Percentiles rank a stretch among this genome's conserved stretches.
Conservation (phyloP, 148 eudicot species). For the Nepenthes gracilis region DNA sequence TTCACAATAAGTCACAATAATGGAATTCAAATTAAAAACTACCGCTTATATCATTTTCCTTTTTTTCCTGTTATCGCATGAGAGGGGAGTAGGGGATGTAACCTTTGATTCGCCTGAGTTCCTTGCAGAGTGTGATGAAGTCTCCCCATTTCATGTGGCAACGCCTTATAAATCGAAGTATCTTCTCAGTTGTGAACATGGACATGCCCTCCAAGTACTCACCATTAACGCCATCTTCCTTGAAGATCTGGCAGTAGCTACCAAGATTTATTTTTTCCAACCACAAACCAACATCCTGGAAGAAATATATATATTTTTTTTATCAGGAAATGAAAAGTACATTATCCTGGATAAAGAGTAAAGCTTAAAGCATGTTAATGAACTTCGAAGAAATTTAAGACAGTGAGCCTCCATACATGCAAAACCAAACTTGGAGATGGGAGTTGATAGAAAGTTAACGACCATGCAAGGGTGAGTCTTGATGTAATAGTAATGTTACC, state of each 20-base stretch:
- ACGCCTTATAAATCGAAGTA: constrained; percentile 84
- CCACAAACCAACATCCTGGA: constrained; percentile 96
- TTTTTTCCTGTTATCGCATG: neutral
- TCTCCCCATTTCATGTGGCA: constrained; percentile 99
- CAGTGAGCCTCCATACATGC: too few species aligned
- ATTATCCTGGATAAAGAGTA: too few species aligned
- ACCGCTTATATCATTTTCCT: neutral
- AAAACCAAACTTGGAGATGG: too few species aligned
- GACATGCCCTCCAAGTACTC: constrained; percentile 98
- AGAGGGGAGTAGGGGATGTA: constrained; percentile 2
- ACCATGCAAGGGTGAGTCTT: too few species aligned
- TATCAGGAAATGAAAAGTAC: too few species aligned
- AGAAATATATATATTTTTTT: too few species aligned
- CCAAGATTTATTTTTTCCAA: constrained; percentile 87
- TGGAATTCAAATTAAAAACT: neutral
- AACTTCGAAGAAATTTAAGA: too few species aligned
- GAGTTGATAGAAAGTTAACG: too few species aligned
- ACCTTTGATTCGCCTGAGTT: constrained; percentile 96
- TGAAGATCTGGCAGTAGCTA: constrained; percentile 63
- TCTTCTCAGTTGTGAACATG: constrained; percentile 94
- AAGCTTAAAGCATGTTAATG: too few species aligned
- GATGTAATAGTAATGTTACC: too few species aligned
- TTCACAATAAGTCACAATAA: too few species aligned
- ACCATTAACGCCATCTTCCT: constrained; percentile 87
- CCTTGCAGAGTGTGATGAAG: constrained; percentile 92